Evolutionary conservation across 352 stramenopile genomes (phyloP).

Genomic region (Phytophthora podocarpi): DNA sequence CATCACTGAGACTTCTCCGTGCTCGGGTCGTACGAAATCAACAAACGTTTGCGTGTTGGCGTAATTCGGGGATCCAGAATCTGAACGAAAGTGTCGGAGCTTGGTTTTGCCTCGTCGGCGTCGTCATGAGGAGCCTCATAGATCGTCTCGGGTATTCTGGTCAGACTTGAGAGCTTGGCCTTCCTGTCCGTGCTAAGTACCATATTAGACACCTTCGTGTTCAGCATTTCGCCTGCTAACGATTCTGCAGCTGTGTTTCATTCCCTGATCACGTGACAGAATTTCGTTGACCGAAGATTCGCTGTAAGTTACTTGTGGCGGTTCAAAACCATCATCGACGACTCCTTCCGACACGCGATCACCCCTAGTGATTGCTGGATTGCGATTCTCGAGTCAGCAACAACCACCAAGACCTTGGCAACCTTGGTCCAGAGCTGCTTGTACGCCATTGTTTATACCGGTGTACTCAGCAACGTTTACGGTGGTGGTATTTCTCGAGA

Average conservation of each 20-base stretch:
- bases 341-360: too few species aligned
- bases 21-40: neutral
- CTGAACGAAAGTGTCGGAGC: neutral
- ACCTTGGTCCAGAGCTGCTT: neutral
- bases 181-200: neutral
- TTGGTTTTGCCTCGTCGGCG: neutral
- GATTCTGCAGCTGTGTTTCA: constrained; percentile 6
- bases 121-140: neutral
- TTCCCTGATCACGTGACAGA: neutral
- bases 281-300: constrained; percentile 1
- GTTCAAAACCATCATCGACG: neutral
- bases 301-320: neutral
- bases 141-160: constrained; percentile 5
- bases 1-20: neutral
- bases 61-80: neutral
- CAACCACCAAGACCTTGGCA: constrained; percentile 12
- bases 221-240: constrained; percentile 1
- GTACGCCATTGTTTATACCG: constrained; percentile 9
- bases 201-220: neutral
- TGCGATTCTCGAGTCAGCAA: constrained; percentile 12
- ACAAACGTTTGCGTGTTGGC: neutral
- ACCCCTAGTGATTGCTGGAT: constrained; percentile 15
- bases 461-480: constrained; percentile 40
- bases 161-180: neutral
- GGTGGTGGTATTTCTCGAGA: constrained; percentile 10